Conservation (phyloP, 2,329 filamentous ascomycete species). For the Aspergillus ustus region DNA sequence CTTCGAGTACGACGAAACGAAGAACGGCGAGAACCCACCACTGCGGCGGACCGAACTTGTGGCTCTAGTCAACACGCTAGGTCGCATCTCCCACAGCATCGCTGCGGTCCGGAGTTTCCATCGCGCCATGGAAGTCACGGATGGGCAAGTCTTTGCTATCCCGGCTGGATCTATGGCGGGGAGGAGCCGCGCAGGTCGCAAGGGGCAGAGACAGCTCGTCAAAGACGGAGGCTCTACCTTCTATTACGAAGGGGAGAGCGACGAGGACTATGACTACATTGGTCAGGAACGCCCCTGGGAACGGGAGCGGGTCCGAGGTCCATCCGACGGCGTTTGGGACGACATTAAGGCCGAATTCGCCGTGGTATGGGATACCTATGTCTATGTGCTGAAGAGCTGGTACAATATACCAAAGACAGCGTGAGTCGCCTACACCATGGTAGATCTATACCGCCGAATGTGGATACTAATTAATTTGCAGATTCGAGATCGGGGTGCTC, state of each 20-base stretch:
- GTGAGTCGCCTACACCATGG: conserved; percentile 59
- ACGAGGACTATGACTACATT: conserved; percentile 43
- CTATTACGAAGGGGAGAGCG: conserved; percentile 47
- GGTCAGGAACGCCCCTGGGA: conserved; percentile 40
- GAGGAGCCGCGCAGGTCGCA: conserved; percentile 25
- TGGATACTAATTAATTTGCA: conserved; percentile 30
- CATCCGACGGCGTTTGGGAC: conserved; percentile 58
- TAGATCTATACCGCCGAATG: background rate
- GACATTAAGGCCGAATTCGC: conserved; percentile 67
- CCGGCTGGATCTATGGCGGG: conserved; percentile 33
- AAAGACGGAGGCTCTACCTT: conserved; percentile 41
- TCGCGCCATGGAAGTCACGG: conserved; percentile 47
- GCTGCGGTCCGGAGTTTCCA: conserved; percentile 75
- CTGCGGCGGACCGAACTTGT: conserved; percentile 91
- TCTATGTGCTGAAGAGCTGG: conserved; percentile 74
- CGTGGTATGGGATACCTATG: conserved; percentile 65
- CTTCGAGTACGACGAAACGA: conserved; percentile 83
- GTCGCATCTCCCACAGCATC: conserved; percentile 81
- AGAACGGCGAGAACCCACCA: conserved; percentile 66
- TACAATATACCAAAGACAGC: conserved; percentile 66
- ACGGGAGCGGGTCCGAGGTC: conserved; percentile 27
- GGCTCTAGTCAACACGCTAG: conserved; percentile 91
- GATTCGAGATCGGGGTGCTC: conserved; percentile 56
- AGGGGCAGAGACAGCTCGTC: conserved; percentile 27
- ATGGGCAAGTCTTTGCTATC: conserved; percentile 37